Base-by-base conservation (phyloP, 2,329 filamentous ascomycete genomes). In the Fusarium staphyleae region DNA sequence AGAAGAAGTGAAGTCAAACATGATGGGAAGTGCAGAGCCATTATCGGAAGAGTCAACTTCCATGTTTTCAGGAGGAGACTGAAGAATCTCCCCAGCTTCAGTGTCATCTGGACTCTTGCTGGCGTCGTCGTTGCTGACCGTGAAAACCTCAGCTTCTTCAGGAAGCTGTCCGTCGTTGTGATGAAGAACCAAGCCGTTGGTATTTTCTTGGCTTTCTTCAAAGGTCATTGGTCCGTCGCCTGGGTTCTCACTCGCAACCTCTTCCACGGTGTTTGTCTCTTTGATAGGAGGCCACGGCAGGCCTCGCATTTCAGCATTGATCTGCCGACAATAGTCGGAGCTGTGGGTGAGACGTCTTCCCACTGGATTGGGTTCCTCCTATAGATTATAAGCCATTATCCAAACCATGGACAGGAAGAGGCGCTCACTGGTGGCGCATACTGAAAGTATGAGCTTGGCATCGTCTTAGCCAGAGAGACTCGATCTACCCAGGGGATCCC, bases 401-500 rank as follows among this genome's bases (percentile, higher is more conserved):
- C 12, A 16, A 26, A n/a, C 6, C 26, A 30, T 5, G 41, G 22
- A 8, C 15, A 26, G 15, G 10, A 6, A 8, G 9, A 37, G n/a
- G 24, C 2, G 66, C 78, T 68, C 67, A 81, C 80, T 33, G 80
- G 80, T 8, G 77, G 76, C n/a, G 66, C 36, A 48, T 83, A 83
- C 37, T 74, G 72, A 53, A 81, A 82, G 16, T 61, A 66, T 0
- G 58, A 64, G 9, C 50, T 48, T 3, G 70, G 67, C 45, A 56
- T 72, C 2, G 69, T 73, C 5, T 68, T 69, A 26, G 70, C 66
- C 40, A 67, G 66, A 5, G 71, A 47, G 1, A 83, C 68, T 12
- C 84, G 76, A 35, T 85, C 73, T n/a, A 81, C 75, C 87, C 87
- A 90, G 2, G 74, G 67, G 9, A 85, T 73, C 0, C 82, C 82